These are phyloP conservation scores for Thelonectria olida DNA, from an alignment of 2,329 filamentous ascomycete species.

Conservation along the genomic window DNA sequence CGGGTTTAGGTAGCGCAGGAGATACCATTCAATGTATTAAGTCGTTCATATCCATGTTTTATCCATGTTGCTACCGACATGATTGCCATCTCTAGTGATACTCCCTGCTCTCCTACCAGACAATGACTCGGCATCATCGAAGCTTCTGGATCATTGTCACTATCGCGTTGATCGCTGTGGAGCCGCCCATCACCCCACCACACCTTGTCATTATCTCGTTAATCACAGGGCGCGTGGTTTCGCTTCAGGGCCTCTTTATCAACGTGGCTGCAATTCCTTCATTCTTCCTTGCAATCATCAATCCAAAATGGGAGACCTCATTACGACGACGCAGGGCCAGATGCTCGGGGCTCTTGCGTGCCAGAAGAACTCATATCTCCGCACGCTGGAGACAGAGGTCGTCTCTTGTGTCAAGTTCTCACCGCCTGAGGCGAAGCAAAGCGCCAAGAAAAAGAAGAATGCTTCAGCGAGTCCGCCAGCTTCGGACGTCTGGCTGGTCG, in stretches of 20 bases:
- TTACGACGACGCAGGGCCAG: not conserved
- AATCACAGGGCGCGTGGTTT: not conserved
- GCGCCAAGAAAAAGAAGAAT: constrained; percentile 31
- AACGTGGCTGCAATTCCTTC: not conserved
- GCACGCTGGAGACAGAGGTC: constrained; percentile 35
- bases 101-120: no score
- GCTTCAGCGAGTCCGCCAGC: not conserved
- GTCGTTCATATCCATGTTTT: not conserved
- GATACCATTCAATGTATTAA: not conserved
- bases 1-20: not conserved
- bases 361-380: constrained; percentile 40
- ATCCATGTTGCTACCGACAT: no score
- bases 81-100: no score
- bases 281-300: not conserved
- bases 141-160: not conserved
- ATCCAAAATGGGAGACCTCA: not conserved
- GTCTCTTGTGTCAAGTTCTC: constrained; percentile 40
- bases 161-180: not conserved
- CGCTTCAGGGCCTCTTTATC: not conserved
- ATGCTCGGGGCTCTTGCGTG: constrained; percentile 41
- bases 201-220: not conserved
- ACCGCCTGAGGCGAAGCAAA: constrained; percentile 20
- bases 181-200: constrained; percentile 1
- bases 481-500: constrained; percentile 41
- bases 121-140: not conserved